Evolutionary conservation across 139 green algal genomes (phyloP).

Genomic region (Micractinium sp.): DNA sequence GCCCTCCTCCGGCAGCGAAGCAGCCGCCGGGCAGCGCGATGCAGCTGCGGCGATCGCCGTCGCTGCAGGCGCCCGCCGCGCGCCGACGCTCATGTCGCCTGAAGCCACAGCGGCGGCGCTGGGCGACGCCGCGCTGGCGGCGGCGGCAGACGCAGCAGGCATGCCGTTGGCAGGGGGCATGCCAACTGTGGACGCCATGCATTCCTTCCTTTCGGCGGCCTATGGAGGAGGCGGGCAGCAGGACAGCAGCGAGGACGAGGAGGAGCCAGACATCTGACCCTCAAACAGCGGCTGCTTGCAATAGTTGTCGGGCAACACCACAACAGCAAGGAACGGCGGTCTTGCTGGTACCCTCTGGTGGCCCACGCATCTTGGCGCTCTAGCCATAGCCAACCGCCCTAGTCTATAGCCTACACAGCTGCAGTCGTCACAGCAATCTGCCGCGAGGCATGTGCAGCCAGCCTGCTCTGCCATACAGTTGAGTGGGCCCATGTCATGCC

Average conservation of each 20-base stretch:
- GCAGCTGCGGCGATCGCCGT: neutral
- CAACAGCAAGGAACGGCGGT: no score
- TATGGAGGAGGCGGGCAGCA: neutral
- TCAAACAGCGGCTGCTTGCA: no score
- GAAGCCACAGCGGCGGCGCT: constrained; percentile 18
- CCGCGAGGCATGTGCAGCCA: no score
- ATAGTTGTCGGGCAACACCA: no score
- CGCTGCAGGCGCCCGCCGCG: neutral
- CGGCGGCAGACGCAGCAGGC: constrained; percentile 14
- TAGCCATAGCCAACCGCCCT: no score
- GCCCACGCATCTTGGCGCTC: no score
- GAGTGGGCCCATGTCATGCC: no score
- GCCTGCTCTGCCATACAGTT: no score
- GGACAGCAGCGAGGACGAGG: constrained; percentile 3
- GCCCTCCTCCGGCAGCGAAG: neutral
- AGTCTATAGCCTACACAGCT: no score
- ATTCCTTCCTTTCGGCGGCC: constrained; percentile 1
- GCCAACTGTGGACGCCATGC: constrained; percentile 13
- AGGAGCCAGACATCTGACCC: constrained; percentile 15
- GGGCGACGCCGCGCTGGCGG: constrained; percentile 18
- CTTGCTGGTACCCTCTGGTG: no score
- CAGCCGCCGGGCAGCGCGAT: neutral
- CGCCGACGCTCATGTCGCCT: neutral
- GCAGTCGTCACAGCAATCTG: no score
- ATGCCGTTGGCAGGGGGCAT: neutral